phyloP scores from a whole-genome alignment of 2,329 filamentous ascomycete genomes.

The Penicillium sp. region DNA sequence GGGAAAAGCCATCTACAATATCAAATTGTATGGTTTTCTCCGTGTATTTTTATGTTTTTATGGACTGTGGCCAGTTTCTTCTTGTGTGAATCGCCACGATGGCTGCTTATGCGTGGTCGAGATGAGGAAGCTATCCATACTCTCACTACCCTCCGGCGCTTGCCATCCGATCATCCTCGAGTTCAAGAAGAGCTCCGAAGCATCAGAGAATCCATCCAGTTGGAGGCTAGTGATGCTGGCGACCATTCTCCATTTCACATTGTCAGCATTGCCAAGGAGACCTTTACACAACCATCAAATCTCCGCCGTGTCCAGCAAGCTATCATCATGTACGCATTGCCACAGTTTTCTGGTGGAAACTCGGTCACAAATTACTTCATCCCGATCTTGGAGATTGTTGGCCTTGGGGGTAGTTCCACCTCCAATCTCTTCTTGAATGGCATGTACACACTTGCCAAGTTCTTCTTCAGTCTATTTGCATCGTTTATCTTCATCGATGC shows the following conservation, averaged over 20 bases:
- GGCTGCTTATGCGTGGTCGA: slow-evolving; percentile 28
- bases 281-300: slow-evolving; percentile 35
- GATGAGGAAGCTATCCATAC: slow-evolving; percentile 26
- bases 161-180: slow-evolving; percentile 28
- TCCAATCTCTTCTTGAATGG: slow-evolving; percentile 37
- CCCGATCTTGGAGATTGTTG: slow-evolving; percentile 40
- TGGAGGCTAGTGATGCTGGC: slow-evolving; percentile 2
- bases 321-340: slow-evolving; percentile 34
- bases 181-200: slow-evolving; percentile 24
- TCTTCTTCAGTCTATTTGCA: slow-evolving; percentile 40
- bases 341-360: slow-evolving; percentile 44
- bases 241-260: slow-evolving; percentile 11
- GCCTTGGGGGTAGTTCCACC: slow-evolving; percentile 23
- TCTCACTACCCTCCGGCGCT: slow-evolving; percentile 28
- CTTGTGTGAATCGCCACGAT: slow-evolving; percentile 33
- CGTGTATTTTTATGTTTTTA: slow-evolving; percentile 27
- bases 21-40: slow-evolving; percentile 32
- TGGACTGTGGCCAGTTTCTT: slow-evolving; percentile 30
- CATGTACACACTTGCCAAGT: slow-evolving; percentile 44
- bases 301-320: slow-evolving; percentile 38
- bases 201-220: slow-evolving; percentile 26
- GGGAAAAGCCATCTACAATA: slow-evolving; percentile 26
- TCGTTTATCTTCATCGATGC: slow-evolving; percentile 45
- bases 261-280: slow-evolving; percentile 26
- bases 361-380: slow-evolving; percentile 43